A percentile compares a stretch with the other conserved stretches of the same genome.
Evolutionary conservation across 2,329 filamentous ascomycete genomes (phyloP).

Genomic region (Colletotrichum sp.): DNA sequence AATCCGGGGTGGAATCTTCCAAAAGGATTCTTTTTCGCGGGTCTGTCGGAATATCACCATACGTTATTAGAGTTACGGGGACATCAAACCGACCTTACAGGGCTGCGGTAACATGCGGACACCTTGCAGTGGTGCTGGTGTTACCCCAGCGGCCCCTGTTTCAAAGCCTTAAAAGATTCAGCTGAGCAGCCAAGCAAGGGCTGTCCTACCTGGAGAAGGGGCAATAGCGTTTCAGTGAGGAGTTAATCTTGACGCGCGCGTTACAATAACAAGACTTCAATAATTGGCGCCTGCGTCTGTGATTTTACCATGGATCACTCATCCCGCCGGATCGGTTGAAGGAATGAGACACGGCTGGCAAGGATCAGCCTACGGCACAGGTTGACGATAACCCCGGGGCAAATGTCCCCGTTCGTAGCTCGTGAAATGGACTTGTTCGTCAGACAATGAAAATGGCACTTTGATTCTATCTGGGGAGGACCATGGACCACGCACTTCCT

Average conservation of each 20-base stretch:
- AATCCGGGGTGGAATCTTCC: not conserved
- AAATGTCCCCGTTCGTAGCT: not conserved
- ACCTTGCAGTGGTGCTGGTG: not conserved
- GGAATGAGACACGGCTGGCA: not conserved
- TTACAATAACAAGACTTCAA: not conserved
- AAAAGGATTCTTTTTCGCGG: not conserved
- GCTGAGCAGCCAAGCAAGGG: not conserved
- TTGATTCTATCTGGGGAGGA: not conserved
- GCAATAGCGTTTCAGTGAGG: not conserved
- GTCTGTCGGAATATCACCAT: not conserved
- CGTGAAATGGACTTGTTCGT: not conserved
- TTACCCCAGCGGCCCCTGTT: not conserved
- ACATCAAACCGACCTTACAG: not conserved
- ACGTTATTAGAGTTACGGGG: not conserved
- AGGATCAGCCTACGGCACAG: not conserved
- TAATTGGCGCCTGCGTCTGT: not conserved
- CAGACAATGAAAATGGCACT: accelerated
- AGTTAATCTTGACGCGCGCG: not conserved
- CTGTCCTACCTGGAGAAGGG: not conserved
- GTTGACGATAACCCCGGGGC: not conserved
- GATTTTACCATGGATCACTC: not conserved
- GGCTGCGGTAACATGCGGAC: not conserved
- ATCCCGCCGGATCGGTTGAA: not conserved
- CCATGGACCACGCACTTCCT: accelerated
- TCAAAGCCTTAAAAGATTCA: not conserved